Conservation (phyloP, 495 filamentous ascomycete species). For the Trichoderma parareesei region DNA sequence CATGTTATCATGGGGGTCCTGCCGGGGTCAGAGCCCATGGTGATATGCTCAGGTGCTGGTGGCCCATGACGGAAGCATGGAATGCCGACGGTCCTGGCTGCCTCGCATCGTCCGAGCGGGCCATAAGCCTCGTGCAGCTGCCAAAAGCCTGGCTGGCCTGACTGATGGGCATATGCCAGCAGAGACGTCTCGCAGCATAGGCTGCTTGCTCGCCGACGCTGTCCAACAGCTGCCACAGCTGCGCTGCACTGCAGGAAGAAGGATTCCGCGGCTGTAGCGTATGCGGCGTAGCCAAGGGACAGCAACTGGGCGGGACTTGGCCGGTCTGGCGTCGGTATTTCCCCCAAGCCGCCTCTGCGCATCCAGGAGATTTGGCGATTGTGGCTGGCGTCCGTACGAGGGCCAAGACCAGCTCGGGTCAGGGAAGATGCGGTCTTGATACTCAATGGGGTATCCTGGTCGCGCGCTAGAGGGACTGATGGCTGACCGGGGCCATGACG, state of each 20-base stretch:
- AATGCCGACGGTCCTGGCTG: background rate
- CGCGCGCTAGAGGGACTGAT: background rate
- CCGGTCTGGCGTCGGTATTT: background rate
- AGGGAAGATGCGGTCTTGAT: conserved; percentile 9
- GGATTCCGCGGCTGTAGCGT: background rate
- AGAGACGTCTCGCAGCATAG: background rate
- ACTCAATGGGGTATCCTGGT: conserved; percentile 9
- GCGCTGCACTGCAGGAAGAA: background rate
- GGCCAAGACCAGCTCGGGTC: background rate
- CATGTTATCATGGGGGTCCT: background rate
- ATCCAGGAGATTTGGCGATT: conserved; percentile 1
- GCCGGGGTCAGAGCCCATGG: background rate
- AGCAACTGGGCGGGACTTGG: background rate
- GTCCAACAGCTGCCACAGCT: background rate
- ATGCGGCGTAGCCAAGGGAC: background rate
- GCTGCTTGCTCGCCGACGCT: background rate
- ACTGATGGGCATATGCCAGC: background rate
- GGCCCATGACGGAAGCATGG: conserved; percentile 4
- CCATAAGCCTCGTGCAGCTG: conserved; percentile 1
- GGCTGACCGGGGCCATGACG: background rate
- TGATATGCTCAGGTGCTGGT: conserved; percentile 6
- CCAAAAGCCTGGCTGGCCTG: background rate
- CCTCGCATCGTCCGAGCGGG: background rate
- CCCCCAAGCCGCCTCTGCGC: background rate
- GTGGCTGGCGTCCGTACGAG: conserved; percentile 8